A percentile compares a stretch with the other conserved stretches of the same genome.
These are phyloP conservation scores for Orbilia javanica DNA, from an alignment of 2,329 filamentous ascomycete genomes.

Conservation along the genomic window DNA sequence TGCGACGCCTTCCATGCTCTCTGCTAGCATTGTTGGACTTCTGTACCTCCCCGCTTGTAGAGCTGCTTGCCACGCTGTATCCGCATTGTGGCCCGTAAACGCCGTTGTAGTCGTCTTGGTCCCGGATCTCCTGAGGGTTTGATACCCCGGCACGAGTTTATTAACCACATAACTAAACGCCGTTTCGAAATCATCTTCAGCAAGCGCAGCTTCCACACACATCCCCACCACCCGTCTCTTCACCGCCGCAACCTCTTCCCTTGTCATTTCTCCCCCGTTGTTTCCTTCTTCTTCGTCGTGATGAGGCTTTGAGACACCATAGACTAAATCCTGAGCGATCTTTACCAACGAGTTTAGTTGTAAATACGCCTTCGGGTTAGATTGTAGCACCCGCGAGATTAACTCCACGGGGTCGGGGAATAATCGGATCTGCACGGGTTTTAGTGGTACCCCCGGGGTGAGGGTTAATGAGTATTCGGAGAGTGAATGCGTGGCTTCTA, in stretches of 20 bases:
- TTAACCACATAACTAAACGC: constrained; percentile 86
- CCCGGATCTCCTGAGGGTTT: constrained; percentile 29
- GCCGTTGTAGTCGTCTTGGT: background rate
- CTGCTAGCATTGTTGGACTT: constrained; percentile 72
- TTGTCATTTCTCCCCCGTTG: constrained; percentile 59
- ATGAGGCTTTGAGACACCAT: constrained; percentile 69
- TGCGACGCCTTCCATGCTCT: constrained; percentile 67
- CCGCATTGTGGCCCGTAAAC: constrained; percentile 59
- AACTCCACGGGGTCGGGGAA: constrained; percentile 81
- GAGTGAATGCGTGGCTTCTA: constrained; percentile 79
- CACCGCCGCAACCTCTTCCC: constrained; percentile 66
- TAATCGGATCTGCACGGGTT: constrained; percentile 81
- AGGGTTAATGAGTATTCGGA: constrained; percentile 82
- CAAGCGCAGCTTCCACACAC: constrained; percentile 81
- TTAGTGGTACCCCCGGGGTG: constrained; percentile 83
- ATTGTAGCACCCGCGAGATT: constrained; percentile 78
- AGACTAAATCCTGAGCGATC: constrained; percentile 76
- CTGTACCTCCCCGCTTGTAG: constrained; percentile 82
- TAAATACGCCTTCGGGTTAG: constrained; percentile 80
- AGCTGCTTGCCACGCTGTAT: constrained; percentile 83
- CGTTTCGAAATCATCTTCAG: constrained; percentile 85
- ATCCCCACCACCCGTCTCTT: constrained; percentile 80
- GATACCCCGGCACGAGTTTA: constrained; percentile 69
- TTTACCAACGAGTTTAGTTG: constrained; percentile 79
- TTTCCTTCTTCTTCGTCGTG: constrained; percentile 61